phyloP scores from a whole-genome alignment of 176 grass and related monocot species.

The Oryza nivara region DNA sequence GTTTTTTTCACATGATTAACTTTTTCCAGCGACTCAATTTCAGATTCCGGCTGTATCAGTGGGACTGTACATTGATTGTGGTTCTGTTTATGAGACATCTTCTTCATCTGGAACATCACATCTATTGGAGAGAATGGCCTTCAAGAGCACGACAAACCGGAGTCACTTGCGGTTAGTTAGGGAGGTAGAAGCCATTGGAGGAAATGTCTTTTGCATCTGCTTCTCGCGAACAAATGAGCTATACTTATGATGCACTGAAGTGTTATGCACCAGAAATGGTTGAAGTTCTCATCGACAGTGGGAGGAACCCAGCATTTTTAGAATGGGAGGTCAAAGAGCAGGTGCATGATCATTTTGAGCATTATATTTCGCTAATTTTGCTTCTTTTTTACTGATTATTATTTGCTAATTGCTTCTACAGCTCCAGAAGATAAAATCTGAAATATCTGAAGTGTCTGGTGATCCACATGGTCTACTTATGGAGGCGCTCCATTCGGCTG shows the following conservation, averaged over 20 bases:
- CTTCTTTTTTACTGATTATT: constrained; percentile 26
- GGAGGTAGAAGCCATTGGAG: constrained; percentile 83
- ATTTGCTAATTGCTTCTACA: constrained; percentile 36
- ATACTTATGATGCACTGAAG: constrained; percentile 85
- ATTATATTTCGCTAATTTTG: not conserved
- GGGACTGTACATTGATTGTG: constrained; percentile 82
- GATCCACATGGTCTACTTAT: constrained; percentile 81
- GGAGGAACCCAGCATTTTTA: constrained; percentile 72
- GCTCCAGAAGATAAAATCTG: constrained; percentile 68
- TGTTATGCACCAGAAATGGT: constrained; percentile 67
- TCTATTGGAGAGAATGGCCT: constrained; percentile 85
- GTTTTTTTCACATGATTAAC: constrained; percentile 20
- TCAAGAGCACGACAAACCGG: constrained; percentile 73
- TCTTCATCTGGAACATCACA: constrained; percentile 65
- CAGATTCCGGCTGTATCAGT: constrained; percentile 67
- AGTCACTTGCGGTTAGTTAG: constrained; percentile 77
- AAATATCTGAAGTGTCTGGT: constrained; percentile 69
- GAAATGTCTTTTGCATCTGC: constrained; percentile 72
- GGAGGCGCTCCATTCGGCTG: constrained; percentile 77
- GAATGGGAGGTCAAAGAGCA: constrained; percentile 79
- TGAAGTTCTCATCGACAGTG: constrained; percentile 73
- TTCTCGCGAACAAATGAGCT: constrained; percentile 86
- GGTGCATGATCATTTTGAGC: constrained; percentile 40
- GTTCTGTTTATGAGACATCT: constrained; percentile 76
- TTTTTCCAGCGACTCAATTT: constrained; percentile 39